Percentiles rank a stretch among this genome's conserved stretches.
These are phyloP conservation scores for Aureobasidium sp. DNA, from an alignment of 2,329 filamentous ascomycete species.

Conservation along the genomic window DNA sequence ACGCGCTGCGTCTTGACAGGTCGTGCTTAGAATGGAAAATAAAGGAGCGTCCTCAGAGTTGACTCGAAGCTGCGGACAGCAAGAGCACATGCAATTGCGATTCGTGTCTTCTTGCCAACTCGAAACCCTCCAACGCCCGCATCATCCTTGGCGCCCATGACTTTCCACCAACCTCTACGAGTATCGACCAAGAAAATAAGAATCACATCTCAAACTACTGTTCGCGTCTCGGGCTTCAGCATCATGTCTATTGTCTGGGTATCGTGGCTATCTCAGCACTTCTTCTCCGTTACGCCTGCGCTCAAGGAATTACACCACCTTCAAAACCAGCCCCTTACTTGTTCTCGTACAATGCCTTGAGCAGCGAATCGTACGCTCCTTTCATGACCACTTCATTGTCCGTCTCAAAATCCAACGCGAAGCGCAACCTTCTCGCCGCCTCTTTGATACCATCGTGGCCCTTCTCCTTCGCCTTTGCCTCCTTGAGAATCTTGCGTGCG, in stretches of 20 bases:
- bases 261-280: background rate
- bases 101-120: slow-evolving; percentile 14
- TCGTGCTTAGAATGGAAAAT: background rate
- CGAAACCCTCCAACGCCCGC: slow-evolving; percentile 3
- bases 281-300: background rate
- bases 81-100: slow-evolving; percentile 13
- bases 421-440: background rate
- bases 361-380: background rate
- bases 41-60: background rate
- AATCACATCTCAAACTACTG: background rate
- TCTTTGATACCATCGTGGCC: slow-evolving; percentile 4
- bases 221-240: background rate
- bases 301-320: background rate
- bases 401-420: slow-evolving; percentile 7
- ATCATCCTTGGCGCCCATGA: slow-evolving; percentile 1
- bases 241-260: background rate
- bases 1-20: slow-evolving; percentile 9
- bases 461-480: slow-evolving; percentile 9
- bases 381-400: slow-evolving; percentile 5
- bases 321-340: background rate
- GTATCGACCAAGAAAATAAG: background rate
- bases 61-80: background rate
- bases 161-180: background rate
- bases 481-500: slow-evolving; percentile 13
- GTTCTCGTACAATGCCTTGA: slow-evolving; percentile 6